phyloP scores from a whole-genome alignment of 2,329 filamentous ascomycete species.

The Zymoseptoria brevis region DNA sequence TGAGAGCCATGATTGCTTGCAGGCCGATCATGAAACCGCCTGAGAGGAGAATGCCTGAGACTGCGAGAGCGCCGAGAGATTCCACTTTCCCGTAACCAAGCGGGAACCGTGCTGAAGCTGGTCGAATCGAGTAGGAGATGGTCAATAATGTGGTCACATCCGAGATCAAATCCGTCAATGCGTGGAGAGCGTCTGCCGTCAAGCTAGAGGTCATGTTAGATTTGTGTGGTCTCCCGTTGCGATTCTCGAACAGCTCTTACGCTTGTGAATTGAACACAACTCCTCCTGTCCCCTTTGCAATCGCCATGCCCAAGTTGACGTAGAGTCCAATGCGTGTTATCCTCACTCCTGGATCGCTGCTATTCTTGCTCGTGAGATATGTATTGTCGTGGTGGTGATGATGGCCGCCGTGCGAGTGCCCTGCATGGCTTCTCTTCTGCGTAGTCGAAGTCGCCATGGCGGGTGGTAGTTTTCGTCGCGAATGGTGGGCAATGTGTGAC shows the following conservation, averaged over 20 bases:
- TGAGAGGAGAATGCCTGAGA: slow-evolving; percentile 80
- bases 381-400: slow-evolving; percentile 80
- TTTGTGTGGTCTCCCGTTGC: not conserved
- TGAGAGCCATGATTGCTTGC: slow-evolving; percentile 52
- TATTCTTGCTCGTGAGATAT: slow-evolving; percentile 73
- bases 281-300: slow-evolving; percentile 85
- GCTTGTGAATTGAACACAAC: slow-evolving; percentile 88
- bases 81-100: slow-evolving; percentile 96
- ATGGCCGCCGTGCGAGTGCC: slow-evolving; percentile 42
- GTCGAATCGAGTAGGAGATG: slow-evolving; percentile 84
- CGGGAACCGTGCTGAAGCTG: slow-evolving; percentile 76
- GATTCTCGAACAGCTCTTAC: slow-evolving; percentile 18
- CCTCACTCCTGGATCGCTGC: slow-evolving; percentile 84
- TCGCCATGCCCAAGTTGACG: slow-evolving; percentile 88
- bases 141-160: slow-evolving; percentile 91
- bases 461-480: slow-evolving; percentile 9
- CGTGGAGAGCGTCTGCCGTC: slow-evolving; percentile 82
- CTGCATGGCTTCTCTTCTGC: slow-evolving; percentile 26
- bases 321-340: slow-evolving; percentile 85
- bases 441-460: slow-evolving; percentile 16
- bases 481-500: slow-evolving; percentile 26
- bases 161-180: slow-evolving; percentile 87
- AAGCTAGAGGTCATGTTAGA: slow-evolving; percentile 8
- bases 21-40: slow-evolving; percentile 88
- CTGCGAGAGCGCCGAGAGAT: slow-evolving; percentile 84